phyloP scores from a whole-genome alignment of 345 rosid genomes.

The sweet orange (Citrus sinensis) region DVS_A1.0 CM039164.1:28280501-28281000 shows the following conservation, averaged over 20 bases:
- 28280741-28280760: background rate
- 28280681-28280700: no score
- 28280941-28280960: background rate
- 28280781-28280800: no score
- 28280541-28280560: constrained; percentile 1
- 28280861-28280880: no score
- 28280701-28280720: background rate
- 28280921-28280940: background rate
- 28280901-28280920: background rate
- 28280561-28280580: background rate
- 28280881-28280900: background rate
- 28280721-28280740: background rate
- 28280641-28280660: background rate
- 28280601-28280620: background rate
- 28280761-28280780: background rate
- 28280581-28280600: background rate
- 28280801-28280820: background rate
- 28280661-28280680: background rate
- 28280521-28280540: constrained; percentile 10
- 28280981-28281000: background rate
- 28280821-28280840: background rate
- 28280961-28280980: background rate
- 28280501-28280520: constrained; percentile 10
- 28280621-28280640: background rate
- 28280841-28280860: no score